Conservation (phyloP, 129 eudicot species). For the Pulicaria dysenterica region DNA sequence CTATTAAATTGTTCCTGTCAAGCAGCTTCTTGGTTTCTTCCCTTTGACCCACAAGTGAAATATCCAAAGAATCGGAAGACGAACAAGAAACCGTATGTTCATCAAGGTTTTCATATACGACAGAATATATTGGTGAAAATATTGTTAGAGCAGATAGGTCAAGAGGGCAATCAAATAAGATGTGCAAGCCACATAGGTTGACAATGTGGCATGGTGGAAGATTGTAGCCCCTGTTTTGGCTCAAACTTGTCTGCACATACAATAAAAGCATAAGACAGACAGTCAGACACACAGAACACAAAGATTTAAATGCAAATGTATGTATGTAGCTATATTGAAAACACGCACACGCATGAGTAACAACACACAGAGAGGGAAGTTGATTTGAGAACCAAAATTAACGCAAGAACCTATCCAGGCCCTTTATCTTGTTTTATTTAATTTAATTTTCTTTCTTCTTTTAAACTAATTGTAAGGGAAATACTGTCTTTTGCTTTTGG, state of each 20-base stretch:
- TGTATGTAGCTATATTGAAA: too few relatives aligned
- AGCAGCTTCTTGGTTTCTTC: conserved; percentile 44
- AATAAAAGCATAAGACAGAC: neutral
- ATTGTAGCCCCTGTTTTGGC: conserved; percentile 62
- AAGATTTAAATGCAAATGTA: neutral
- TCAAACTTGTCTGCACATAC: conserved; percentile 76
- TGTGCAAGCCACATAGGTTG: conserved; percentile 53
- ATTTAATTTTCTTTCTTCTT: too few relatives aligned
- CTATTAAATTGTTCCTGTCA: conserved; percentile 47
- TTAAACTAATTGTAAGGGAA: too few relatives aligned
- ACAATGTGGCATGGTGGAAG: conserved; percentile 83
- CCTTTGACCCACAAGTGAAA: conserved; percentile 25
- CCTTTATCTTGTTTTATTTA: too few relatives aligned
- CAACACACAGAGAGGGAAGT: too few relatives aligned
- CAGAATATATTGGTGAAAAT: conserved; percentile 61
- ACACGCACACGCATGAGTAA: too few relatives aligned
- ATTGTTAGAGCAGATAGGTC: conserved; percentile 72
- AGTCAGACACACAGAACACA: neutral
- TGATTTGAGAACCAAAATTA: too few relatives aligned
- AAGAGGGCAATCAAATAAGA: conserved; percentile 86
- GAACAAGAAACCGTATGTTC: conserved; percentile 22
- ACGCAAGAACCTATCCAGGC: too few relatives aligned
- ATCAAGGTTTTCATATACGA: conserved; percentile 11
- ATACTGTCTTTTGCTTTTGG: too few relatives aligned
- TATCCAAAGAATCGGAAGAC: conserved; percentile 5